These are phyloP conservation scores for Populus alba DNA, from an alignment of 345 rosid species.

Conservation along the genomic window DNA sequence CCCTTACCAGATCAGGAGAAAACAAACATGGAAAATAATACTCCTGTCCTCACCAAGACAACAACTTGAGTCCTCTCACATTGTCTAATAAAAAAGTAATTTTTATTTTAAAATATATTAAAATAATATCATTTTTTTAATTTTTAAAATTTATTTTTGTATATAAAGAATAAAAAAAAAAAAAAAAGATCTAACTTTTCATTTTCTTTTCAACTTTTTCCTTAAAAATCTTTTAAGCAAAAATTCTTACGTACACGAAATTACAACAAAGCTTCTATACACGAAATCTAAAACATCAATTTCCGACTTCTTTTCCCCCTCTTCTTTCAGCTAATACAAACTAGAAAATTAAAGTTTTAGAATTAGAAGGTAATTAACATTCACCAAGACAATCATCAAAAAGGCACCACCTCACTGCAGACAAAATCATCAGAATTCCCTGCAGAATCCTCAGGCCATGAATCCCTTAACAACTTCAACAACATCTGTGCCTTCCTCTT, in stretches of 20 bases:
- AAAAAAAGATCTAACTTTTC: not conserved
- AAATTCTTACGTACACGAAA: conserved; percentile 45
- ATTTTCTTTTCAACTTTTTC: conserved; percentile 16
- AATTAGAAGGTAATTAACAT: too few species aligned
- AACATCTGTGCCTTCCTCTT: conserved; percentile 94
- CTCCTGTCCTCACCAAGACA: not conserved
- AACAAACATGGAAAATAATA: not conserved
- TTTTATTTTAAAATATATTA: too few species aligned
- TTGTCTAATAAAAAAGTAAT: not conserved
- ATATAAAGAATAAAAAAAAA: too few species aligned
- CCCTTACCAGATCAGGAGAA: not conserved
- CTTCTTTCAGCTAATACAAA: not conserved
- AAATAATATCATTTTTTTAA: not conserved
- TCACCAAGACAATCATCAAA: conserved; percentile 31
- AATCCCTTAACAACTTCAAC: conserved; percentile 72
- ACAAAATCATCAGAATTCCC: conserved; percentile 64
- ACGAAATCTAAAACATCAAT: conserved; percentile 27
- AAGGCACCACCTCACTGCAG: conserved; percentile 69
- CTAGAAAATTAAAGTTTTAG: not conserved
- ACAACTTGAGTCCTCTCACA: not conserved
- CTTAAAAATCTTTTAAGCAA: conserved; percentile 5
- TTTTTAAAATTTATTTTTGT: not conserved
- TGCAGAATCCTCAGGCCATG: conserved; percentile 68
- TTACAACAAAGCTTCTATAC: conserved; percentile 33
- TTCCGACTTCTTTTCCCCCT: not conserved